These are phyloP conservation scores for Populus simonii DNA, from an alignment of 345 rosid genomes.

Conservation along the genomic window DNA sequence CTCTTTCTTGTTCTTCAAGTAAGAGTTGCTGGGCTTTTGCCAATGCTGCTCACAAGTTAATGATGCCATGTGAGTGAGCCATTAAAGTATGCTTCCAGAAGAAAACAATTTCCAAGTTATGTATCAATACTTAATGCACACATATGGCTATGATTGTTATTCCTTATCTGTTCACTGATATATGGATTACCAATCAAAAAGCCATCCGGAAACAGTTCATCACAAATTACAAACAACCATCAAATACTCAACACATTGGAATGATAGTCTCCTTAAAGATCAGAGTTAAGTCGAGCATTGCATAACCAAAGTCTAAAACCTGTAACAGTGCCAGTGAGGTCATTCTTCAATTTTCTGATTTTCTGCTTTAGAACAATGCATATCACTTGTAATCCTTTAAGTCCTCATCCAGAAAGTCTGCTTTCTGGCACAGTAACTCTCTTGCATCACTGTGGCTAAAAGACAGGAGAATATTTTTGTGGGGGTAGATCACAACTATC, in stretches of 20 bases:
- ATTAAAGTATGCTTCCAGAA: neutral
- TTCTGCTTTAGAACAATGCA: neutral
- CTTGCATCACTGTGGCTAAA: neutral
- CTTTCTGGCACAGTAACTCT: neutral
- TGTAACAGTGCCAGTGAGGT: neutral
- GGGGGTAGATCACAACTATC: neutral
- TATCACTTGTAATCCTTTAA: neutral
- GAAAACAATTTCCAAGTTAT: neutral
- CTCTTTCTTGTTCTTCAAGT: slow-evolving; percentile 85
- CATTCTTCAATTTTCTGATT: neutral
- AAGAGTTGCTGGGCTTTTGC: slow-evolving; percentile 91
- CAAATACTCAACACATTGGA: neutral
- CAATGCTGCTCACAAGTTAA: slow-evolving; percentile 59
- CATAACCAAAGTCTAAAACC: neutral
- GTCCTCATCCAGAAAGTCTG: neutral
- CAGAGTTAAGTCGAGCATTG: neutral
- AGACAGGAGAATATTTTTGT: neutral
- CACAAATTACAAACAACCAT: neutral
- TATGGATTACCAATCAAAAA: no score
- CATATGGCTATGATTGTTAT: neutral
- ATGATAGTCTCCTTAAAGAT: neutral
- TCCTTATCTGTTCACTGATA: neutral
- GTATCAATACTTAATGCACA: neutral
- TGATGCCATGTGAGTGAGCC: slow-evolving; percentile 14
- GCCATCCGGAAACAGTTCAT: neutral